Percentiles rank a stretch among this genome's conserved stretches.
Conservation (phyloP, 345 rosid species). For the Pelargonium nanum region DNA sequence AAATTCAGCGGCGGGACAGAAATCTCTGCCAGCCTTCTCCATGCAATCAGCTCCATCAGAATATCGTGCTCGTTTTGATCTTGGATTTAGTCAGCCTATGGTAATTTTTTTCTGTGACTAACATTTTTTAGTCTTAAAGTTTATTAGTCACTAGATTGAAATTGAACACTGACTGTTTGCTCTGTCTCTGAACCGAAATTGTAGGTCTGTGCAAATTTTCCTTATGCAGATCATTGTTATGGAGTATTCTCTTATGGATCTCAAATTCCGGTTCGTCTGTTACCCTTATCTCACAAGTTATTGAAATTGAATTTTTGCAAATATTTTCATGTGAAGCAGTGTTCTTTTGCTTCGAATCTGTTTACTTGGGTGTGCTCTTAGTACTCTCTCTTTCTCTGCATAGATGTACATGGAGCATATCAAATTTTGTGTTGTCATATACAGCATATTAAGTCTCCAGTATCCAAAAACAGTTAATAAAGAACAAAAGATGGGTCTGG, state of each 20-base stretch:
- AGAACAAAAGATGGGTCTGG: too few species aligned
- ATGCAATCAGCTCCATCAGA: constrained; percentile 41
- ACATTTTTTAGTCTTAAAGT: background rate
- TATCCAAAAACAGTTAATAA: too few species aligned
- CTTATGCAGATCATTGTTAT: constrained; percentile 46
- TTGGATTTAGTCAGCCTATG: constrained; percentile 53
- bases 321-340: constrained; percentile 1
- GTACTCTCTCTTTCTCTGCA: too few species aligned
- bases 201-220: constrained; percentile 49
- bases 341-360: background rate
- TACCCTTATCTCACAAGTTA: constrained; percentile 1
- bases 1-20: constrained; percentile 28
- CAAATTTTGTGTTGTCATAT: too few species aligned
- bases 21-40: constrained; percentile 33
- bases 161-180: constrained; percentile 6
- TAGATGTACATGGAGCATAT: too few species aligned
- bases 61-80: constrained; percentile 28
- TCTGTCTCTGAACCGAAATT: constrained; percentile 7
- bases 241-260: constrained; percentile 61
- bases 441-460: too few species aligned
- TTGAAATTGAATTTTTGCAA: background rate
- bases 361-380: background rate
- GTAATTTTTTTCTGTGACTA: constrained; percentile 20
- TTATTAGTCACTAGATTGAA: constrained; percentile 7
- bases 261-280: constrained; percentile 33